Evolutionary conservation across 345 rosid genomes (phyloP).

Genomic region (Eucalyptus albens): DNA sequence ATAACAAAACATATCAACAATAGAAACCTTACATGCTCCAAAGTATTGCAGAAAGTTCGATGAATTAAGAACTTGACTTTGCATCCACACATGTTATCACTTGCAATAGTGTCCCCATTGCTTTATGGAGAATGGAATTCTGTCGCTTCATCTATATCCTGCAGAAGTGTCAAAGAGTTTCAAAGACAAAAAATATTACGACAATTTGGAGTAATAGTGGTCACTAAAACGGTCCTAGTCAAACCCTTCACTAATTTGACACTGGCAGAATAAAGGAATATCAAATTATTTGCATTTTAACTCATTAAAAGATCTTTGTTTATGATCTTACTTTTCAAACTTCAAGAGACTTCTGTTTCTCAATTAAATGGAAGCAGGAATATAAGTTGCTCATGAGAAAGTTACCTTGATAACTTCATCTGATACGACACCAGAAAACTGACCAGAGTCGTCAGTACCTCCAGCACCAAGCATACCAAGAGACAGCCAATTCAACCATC

Average conservation of each 20-base stretch:
- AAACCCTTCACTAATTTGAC: not conserved
- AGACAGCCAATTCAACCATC: conserved; percentile 96
- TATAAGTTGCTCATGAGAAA: not conserved
- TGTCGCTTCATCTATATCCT: conserved; percentile 91
- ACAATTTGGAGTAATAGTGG: not conserved
- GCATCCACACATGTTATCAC: conserved; percentile 36
- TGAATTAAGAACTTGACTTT: conserved; percentile 34
- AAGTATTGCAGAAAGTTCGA: conserved; percentile 37
- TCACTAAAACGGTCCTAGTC: not conserved
- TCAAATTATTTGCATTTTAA: not conserved
- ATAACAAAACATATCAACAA: not conserved
- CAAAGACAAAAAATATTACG: not conserved
- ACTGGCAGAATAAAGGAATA: not conserved
- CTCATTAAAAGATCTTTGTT: not conserved
- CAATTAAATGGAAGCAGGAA: not conserved
- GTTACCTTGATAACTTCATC: conserved; percentile 91
- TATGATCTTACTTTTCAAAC: not conserved
- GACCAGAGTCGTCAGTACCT: conserved; percentile 85
- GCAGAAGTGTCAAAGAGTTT: conserved; percentile 1
- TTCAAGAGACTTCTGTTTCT: too few species aligned
- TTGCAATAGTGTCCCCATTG: conserved; percentile 19
- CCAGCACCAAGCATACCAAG: conserved; percentile 99
- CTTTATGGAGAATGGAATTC: conserved; percentile 49
- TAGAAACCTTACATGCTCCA: conserved; percentile 25
- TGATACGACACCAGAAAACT: conserved; percentile 81